These are phyloP conservation scores for Botrytis sinoallii DNA, from an alignment of 2,329 filamentous ascomycete genomes.

Conservation along the genomic window DNA sequence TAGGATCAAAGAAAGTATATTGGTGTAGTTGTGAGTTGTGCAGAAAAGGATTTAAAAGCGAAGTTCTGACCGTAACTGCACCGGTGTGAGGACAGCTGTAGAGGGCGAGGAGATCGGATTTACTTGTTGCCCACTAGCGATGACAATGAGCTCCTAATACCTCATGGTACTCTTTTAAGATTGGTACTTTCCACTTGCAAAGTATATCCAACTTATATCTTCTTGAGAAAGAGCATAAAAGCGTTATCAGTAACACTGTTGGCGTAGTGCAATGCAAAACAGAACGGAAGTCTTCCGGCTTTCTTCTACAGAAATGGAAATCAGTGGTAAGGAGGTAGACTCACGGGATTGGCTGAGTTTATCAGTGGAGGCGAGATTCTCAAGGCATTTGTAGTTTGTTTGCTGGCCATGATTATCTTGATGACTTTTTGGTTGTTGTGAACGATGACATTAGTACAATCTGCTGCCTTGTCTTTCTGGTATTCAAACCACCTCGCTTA, in stretches of 20 bases:
- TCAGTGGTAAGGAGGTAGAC: background rate
- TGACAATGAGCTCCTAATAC: background rate
- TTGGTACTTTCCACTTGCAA: background rate
- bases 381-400: background rate
- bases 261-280: background rate
- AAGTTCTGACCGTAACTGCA: conserved; percentile 72
- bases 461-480: no score
- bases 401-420: background rate
- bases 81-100: conserved; percentile 63
- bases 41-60: conserved; percentile 60
- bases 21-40: conserved; percentile 67
- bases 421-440: background rate
- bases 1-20: conserved; percentile 61
- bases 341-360: conserved; percentile 65
- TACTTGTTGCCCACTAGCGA: conserved; percentile 61
- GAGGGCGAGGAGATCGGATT: conserved; percentile 58
- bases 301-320: background rate
- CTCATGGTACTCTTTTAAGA: background rate
- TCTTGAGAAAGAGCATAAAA: background rate
- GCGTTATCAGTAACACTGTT: background rate
- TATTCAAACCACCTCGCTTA: background rate
- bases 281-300: background rate
- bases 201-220: background rate
- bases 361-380: conserved; percentile 52
- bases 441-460: no score